Percentiles rank a stretch among this genome's conserved stretches.
Conservation (phyloP, 148 eudicot genomes). For the Euryodendron excelsum region DNA sequence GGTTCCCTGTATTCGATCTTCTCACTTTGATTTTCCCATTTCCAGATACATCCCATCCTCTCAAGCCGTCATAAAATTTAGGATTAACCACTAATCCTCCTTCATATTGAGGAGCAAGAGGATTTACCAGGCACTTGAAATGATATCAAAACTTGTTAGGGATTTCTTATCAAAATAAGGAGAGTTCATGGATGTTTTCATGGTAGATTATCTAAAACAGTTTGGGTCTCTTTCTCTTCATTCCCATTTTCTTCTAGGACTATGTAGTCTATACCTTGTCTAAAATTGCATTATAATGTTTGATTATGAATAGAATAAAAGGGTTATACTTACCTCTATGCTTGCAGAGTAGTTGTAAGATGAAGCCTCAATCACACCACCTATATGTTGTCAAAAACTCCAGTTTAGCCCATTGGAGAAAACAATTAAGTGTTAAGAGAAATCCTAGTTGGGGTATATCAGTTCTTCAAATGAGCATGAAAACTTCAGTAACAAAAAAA, state of each 20-base stretch:
- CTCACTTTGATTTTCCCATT: slow-evolving; percentile 31
- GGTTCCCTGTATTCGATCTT: slow-evolving; percentile 34
- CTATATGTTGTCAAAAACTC: not conserved
- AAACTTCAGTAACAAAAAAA: no score
- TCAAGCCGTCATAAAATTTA: slow-evolving; percentile 33
- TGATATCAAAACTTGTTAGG: not conserved
- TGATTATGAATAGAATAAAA: not conserved
- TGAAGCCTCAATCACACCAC: slow-evolving; percentile 27
- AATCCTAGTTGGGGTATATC: no score
- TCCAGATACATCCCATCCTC: slow-evolving; percentile 50
- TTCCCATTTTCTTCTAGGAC: no score
- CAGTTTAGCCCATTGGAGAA: not conserved
- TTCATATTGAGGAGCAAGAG: slow-evolving; percentile 45
- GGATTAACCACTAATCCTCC: slow-evolving; percentile 63
- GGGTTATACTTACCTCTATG: slow-evolving; percentile 30
- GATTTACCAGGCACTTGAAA: slow-evolving; percentile 52
- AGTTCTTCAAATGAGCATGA: no score
- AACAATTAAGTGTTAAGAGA: no score
- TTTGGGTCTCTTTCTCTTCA: no score
- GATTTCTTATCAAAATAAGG: not conserved
- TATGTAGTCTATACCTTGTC: no score
- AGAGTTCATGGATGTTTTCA: not conserved
- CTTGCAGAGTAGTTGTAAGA: slow-evolving; percentile 45
- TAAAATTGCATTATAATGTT: not conserved
- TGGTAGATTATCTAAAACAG: no score